A percentile compares a stretch with the other conserved stretches of the same genome.
These are phyloP conservation scores for Rubroshorea leprosula DNA, from an alignment of 345 rosid species.

Conservation along the genomic window DNA sequence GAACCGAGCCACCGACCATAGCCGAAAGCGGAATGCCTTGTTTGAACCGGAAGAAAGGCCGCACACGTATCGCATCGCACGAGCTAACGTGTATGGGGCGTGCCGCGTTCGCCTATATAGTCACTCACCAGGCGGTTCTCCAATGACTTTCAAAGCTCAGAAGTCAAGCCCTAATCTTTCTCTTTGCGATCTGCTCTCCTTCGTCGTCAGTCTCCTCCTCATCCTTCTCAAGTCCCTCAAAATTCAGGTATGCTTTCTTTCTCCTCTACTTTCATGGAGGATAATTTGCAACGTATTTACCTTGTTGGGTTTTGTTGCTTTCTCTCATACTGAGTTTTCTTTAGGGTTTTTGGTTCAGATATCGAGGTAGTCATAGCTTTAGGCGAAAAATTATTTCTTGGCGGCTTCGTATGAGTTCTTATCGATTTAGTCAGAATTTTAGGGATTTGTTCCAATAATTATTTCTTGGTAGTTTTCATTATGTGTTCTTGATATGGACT, in stretches of 20 bases:
- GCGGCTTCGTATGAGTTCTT: not conserved
- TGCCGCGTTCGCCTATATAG: not conserved
- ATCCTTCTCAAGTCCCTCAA: not conserved
- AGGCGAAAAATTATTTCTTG: too few species aligned
- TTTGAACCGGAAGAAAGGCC: not conserved
- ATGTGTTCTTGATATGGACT: not conserved
- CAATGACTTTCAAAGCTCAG: not conserved
- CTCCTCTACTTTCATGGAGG: not conserved
- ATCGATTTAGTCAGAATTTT: not conserved
- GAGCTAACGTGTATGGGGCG: not conserved
- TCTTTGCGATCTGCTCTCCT: not conserved
- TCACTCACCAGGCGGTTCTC: not conserved
- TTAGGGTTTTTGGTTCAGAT: not conserved
- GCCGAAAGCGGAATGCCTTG: not conserved
- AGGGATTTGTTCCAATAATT: not conserved
- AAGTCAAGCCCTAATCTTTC: constrained; percentile 16
- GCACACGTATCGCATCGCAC: not conserved
- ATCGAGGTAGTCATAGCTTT: not conserved
- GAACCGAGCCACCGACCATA: not conserved
- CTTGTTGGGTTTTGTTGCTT: not conserved
- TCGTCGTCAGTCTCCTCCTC: not conserved
- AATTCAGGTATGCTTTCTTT: constrained; percentile 8
- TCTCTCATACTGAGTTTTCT: not conserved
- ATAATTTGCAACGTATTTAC: not conserved
- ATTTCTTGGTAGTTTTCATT: not conserved